phyloP scores from a whole-genome alignment of 75 land plant species.

The Pinus taeda region DNA sequence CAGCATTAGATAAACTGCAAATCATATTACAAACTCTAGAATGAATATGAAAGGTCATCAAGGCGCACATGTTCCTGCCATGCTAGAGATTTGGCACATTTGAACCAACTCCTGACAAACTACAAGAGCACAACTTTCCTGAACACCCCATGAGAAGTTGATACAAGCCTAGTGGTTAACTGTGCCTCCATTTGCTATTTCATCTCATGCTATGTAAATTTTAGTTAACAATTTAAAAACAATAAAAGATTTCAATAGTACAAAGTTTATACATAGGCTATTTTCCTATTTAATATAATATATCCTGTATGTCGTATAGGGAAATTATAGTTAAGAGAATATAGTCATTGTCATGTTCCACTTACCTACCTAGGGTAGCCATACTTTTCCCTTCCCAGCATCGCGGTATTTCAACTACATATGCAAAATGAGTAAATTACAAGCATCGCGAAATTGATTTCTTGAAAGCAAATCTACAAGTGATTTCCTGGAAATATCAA shows the following conservation, averaged over 20 bases:
- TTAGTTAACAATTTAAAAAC: neutral
- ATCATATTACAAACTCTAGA: neutral
- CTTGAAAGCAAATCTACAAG: neutral
- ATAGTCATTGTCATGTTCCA: constrained; percentile 77
- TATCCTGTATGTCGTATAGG: neutral
- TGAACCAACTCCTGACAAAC: constrained; percentile 50
- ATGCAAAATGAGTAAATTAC: neutral
- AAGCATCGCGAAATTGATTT: neutral
- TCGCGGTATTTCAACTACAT: constrained; percentile 89
- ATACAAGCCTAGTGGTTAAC: constrained; percentile 50
- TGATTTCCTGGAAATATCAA: neutral
- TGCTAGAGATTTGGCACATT: constrained; percentile 54
- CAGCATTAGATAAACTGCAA: neutral
- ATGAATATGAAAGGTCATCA: neutral
- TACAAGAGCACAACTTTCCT: constrained; percentile 28
- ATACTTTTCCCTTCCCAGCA: constrained; percentile 79
- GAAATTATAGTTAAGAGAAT: neutral
- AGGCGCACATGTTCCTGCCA: constrained; percentile 27
- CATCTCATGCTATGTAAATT: neutral
- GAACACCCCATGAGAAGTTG: constrained; percentile 47
- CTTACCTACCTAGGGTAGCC: constrained; percentile 82
- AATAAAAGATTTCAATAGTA: neutral
- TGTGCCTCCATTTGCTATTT: constrained; percentile 49
- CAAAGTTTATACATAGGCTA: neutral
- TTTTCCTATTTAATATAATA: neutral